phyloP scores from a whole-genome alignment of 2,329 filamentous ascomycete species.

The Clathrospora elynae region DNA sequence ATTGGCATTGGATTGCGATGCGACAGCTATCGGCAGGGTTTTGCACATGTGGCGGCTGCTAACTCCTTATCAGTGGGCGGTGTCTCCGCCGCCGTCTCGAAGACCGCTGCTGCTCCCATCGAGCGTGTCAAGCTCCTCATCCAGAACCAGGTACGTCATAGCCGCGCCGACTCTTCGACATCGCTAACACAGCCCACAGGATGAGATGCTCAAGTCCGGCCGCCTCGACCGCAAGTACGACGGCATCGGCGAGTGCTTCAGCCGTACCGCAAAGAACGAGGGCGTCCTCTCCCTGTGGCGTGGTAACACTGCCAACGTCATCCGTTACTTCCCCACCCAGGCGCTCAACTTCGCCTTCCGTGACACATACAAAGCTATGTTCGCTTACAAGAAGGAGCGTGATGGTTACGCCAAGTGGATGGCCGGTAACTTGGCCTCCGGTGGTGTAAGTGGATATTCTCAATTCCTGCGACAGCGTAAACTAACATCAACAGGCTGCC shows the following conservation, averaged over 20 bases:
- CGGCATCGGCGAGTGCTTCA: constrained; percentile 95
- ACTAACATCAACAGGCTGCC: constrained; percentile 66
- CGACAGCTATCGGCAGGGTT: constrained; percentile 12
- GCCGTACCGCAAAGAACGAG: constrained; percentile 85
- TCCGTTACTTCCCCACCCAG: constrained; percentile 99
- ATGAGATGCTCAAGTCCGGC: constrained; percentile 99
- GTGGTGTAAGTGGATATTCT: constrained; percentile 76
- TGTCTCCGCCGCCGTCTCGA: constrained; percentile 99
- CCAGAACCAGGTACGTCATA: constrained; percentile 92
- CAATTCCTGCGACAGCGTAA: not conserved
- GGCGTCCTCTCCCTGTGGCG: constrained; percentile 96
- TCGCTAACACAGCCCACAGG: constrained; percentile 60
- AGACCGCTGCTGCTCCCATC: constrained; percentile 99
- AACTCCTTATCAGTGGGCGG: constrained; percentile 77
- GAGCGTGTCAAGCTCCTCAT: constrained; percentile 99
- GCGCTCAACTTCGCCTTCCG: constrained; percentile 99
- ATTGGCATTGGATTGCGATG: constrained; percentile 30
- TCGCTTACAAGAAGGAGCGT: constrained; percentile 99
- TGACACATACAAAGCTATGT: constrained; percentile 99
- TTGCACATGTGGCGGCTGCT: constrained; percentile 41
- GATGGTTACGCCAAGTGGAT: constrained; percentile 99
- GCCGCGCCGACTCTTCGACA: constrained; percentile 1
- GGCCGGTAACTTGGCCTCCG: constrained; percentile 98
- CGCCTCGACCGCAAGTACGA: constrained; percentile 97
- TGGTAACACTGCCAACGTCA: constrained; percentile 99